Conservation (phyloP, 306 rosid species). For the Quillaja saponaria region DNA sequence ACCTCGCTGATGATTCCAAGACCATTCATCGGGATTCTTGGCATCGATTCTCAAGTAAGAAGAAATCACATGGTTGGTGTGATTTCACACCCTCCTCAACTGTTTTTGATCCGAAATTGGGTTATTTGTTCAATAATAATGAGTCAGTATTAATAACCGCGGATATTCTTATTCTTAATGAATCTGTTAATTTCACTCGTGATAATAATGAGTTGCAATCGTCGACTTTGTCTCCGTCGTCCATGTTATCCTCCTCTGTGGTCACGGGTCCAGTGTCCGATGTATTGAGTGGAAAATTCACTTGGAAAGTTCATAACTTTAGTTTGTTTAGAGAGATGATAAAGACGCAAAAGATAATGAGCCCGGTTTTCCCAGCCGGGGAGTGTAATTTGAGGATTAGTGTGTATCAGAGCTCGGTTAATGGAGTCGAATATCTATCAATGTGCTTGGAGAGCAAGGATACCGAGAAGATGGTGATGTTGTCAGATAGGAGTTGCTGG, state of each 20-base stretch:
- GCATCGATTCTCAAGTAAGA: constrained; percentile 95
- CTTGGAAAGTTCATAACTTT: constrained; percentile 97
- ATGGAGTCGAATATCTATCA: constrained; percentile 82
- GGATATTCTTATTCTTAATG: constrained; percentile 79
- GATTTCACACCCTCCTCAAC: constrained; percentile 91
- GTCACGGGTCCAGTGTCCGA: constrained; percentile 70
- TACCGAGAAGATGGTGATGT: constrained; percentile 72
- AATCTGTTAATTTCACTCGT: constrained; percentile 83
- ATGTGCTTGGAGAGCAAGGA: constrained; percentile 99
- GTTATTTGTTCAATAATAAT: constrained; percentile 55
- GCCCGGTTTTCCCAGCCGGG: constrained; percentile 95
- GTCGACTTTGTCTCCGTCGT: constrained; percentile 38
- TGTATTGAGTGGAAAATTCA: constrained; percentile 90
- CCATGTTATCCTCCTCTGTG: constrained; percentile 49
- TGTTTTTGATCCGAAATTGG: constrained; percentile 84
- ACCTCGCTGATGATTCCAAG: constrained; percentile 76
- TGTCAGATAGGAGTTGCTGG: constrained; percentile 99
- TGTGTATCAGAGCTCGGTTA: constrained; percentile 95
- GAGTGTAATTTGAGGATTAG: constrained; percentile 99
- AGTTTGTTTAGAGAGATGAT: constrained; percentile 92
- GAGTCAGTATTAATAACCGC: constrained; percentile 93
- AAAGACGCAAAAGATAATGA: constrained; percentile 97
- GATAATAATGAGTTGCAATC: constrained; percentile 81
- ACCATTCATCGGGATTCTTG: constrained; percentile 94
- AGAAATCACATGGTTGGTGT: constrained; percentile 98